Conservation (phyloP, 1,284 basidiomycete genomes). For the Naganishia sp. region DNA sequence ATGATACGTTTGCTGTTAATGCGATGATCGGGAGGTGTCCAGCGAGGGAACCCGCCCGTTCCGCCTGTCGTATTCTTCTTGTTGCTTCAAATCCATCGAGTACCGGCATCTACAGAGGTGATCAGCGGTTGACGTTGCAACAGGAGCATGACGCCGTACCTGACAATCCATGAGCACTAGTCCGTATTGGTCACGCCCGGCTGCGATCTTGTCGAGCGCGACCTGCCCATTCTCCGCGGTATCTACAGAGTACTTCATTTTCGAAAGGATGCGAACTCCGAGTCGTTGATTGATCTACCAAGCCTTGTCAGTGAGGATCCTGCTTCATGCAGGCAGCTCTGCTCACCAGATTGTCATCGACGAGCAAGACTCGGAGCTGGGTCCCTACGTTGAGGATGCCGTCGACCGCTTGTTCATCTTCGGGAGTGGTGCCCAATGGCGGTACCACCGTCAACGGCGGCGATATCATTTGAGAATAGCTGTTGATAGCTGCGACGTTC, state of each 20-base stretch:
- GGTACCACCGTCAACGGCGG: neutral
- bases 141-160: neutral
- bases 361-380: conserved; percentile 16
- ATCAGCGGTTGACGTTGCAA: neutral
- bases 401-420: conserved; percentile 11
- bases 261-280: conserved; percentile 25
- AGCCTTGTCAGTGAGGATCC: neutral
- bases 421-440: conserved; percentile 4
- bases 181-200: conserved; percentile 17
- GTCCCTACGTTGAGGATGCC: conserved; percentile 3
- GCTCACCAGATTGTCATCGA: conserved; percentile 31
- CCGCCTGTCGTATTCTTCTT: conserved; percentile 30
- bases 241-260: conserved; percentile 30
- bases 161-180: conserved; percentile 31
- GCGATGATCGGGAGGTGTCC: conserved; percentile 34
- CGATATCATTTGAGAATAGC: neutral
- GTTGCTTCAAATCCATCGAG: conserved; percentile 37
- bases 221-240: conserved; percentile 30
- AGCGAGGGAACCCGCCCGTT: conserved; percentile 20
- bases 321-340: neutral
- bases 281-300: conserved; percentile 29
- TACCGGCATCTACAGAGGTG: conserved; percentile 32
- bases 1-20: conserved; percentile 35
- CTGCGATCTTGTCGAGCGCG: conserved; percentile 18
- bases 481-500: neutral